A percentile compares a stretch with the other conserved stretches of the same genome.
These are phyloP conservation scores for Stagonosporopsis tanaceti DNA, from an alignment of 2,329 filamentous ascomycete genomes.

Conservation along the genomic window DNA sequence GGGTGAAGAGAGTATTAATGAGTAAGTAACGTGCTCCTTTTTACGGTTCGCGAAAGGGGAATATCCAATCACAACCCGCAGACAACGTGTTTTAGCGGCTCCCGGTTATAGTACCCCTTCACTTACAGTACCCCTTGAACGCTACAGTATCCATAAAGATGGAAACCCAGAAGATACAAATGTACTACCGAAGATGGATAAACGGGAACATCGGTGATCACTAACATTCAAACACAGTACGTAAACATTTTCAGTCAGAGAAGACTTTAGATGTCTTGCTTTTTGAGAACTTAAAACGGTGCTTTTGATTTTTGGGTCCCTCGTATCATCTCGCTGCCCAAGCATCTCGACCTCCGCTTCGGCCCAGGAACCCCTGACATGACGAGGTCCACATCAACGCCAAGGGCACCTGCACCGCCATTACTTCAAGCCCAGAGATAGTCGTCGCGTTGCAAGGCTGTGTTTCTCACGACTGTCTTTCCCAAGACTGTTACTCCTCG, in stretches of 20 bases:
- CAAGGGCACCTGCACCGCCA: constrained; percentile 14
- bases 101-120: no score
- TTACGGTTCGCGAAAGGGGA: no score
- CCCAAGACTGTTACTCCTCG: constrained; percentile 4
- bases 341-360: not conserved
- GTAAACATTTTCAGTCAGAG: not conserved
- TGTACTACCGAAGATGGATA: no score
- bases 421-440: constrained; percentile 12
- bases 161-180: no score
- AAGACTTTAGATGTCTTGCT: not conserved
- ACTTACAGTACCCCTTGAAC: no score
- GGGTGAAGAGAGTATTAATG: no score
- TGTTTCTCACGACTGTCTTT: not conserved
- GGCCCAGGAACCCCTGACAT: constrained; percentile 15
- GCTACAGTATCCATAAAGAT: no score
- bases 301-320: not conserved
- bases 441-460: not conserved
- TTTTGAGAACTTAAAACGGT: not conserved
- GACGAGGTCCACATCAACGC: constrained; percentile 14
- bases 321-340: not conserved
- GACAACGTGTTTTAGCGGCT: no score
- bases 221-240: not conserved
- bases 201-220: no score
- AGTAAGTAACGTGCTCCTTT: no score
- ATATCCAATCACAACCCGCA: no score